Base-by-base conservation (phyloP, 2,329 filamentous ascomycete genomes). In the Fusarium tuaranense region DNA sequence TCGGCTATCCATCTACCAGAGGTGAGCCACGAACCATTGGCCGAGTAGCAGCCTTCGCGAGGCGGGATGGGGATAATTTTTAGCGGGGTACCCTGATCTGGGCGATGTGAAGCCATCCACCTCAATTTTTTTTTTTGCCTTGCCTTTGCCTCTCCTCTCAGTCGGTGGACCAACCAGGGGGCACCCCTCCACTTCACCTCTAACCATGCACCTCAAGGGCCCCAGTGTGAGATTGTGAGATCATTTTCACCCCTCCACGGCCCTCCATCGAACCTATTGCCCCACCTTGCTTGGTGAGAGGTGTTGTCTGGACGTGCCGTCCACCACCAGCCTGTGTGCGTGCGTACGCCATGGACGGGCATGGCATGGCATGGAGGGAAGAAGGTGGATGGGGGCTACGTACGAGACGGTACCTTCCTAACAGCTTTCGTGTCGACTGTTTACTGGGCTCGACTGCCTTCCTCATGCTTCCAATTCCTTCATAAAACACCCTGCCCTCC, bases 241-340 rank as follows among this genome's bases (percentile, higher is more conserved):
- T 76, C 73, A 76, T 75, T 76, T 74, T 74, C 66, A 55, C 69
- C 67, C 65, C 65, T 69, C 68, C 64, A 63, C 27, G 20, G 59
- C 51, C 67, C 55, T 63, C 67, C 60, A 70, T 70, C 55, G 44
- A 65, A 53, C 64, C 58, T 32, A 48, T 32, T 72, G 67, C 78
- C 78, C 78, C 78, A 79, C 76, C 71, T 71, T 27, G 68, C 61
- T 70, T 68, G 67, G 71, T 74, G 65, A 69, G 64, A 53, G 64
- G 67, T 51, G 46, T 27, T 27, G 46, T 51, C 68, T 58, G 51
- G 72, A 68, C 59, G 60, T 64, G 57, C 70, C 71, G 25, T 27
- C 46, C 46, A 51, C 14, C 46, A 30, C 20, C 41, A 46, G 41
- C 41, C 20, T 46, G 41, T 20, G 41, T 46, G 41, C 41, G 41